Base-by-base conservation (phyloP, 2,329 filamentous ascomycete genomes). In the Scytalidium sp. region DNA sequence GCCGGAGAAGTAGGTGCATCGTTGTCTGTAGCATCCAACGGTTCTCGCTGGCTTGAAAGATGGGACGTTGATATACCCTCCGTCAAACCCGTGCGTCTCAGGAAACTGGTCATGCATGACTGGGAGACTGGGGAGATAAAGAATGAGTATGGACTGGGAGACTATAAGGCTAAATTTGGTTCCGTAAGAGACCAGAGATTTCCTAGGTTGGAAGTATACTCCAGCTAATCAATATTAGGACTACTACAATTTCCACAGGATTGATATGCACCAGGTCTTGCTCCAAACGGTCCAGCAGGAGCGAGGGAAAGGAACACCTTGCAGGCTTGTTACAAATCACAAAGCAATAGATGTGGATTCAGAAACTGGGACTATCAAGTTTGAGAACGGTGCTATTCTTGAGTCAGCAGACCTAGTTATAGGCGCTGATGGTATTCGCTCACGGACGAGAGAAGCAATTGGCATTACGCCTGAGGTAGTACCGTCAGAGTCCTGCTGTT, bases 171-270 rank as follows among this genome's bases (percentile, higher is more conserved):
- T 67, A 72, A 71, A 47, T 88, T 83, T 83, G 83, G 83, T 11
- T 78, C 80, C 64, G 76, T 64, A 59, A 51, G 51, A n/a, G n/a
- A n/a, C 48, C 23, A 49, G 47, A 15, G 41, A 52, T 17, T 47
- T 23, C 9, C 19, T n/a, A 10, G 23, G n/a, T 15, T 21, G 19
- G 9, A 41, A 41, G 23, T 23, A 15, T 41, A 15, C 17, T 3
- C 9, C 7, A 40, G 29, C 21, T 40, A 32, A n/a, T 32, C n/a
- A 3, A 20, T 17, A 10, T 4, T 49, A 64, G 49, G 73, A 79
- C 0, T 85, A 86, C 63, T 83, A 85, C 65, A 85, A 85, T 81
- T 86, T 86, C 56, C 83, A 86, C 58, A 74, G 83, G 0, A 80
- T 84, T 59, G 75, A 85, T 53, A 85, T 86, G 83, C 83, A 86